Percentiles rank a stretch among this genome's conserved stretches.
These are phyloP conservation scores for Agaricus subrufescens DNA, from an alignment of 768 basidiomycete species.

Conservation along the genomic window DNA sequence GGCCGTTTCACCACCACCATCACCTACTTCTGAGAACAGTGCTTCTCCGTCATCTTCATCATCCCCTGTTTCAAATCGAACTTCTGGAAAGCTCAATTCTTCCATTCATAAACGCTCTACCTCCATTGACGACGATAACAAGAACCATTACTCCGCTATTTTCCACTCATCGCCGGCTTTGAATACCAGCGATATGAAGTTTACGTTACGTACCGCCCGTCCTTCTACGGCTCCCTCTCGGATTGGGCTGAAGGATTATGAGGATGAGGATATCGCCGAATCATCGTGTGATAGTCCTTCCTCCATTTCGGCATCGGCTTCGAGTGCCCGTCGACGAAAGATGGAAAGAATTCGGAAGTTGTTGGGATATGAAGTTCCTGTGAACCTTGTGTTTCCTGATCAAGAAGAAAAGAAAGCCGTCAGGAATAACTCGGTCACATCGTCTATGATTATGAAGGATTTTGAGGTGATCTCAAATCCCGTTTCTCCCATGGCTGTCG, in stretches of 20 bases:
- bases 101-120: conserved; percentile 2
- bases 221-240: conserved; percentile 5
- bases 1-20: conserved; percentile 19
- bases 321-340: conserved; percentile 44
- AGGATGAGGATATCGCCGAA: conserved; percentile 20
- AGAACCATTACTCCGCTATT: no score
- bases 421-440: neutral
- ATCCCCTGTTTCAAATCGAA: neutral
- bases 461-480: neutral
- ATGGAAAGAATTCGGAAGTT: conserved; percentile 59
- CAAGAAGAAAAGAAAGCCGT: neutral
- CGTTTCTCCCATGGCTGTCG: conserved; percentile 1
- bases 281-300: conserved; percentile 34
- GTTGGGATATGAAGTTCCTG: conserved; percentile 60
- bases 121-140: neutral
- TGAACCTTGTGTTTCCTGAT: conserved; percentile 53
- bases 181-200: conserved; percentile 5
- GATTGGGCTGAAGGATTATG: conserved; percentile 8
- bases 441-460: neutral
- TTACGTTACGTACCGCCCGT: conserved; percentile 15
- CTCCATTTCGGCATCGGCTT: conserved; percentile 20
- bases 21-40: conserved; percentile 5
- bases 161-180: neutral
- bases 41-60: conserved; percentile 11
- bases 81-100: conserved; percentile 1